A percentile compares a stretch with the other conserved stretches of the same genome.
phyloP scores from a whole-genome alignment of 257 asterid species.

The Solanum pinnatisectum region DNA sequence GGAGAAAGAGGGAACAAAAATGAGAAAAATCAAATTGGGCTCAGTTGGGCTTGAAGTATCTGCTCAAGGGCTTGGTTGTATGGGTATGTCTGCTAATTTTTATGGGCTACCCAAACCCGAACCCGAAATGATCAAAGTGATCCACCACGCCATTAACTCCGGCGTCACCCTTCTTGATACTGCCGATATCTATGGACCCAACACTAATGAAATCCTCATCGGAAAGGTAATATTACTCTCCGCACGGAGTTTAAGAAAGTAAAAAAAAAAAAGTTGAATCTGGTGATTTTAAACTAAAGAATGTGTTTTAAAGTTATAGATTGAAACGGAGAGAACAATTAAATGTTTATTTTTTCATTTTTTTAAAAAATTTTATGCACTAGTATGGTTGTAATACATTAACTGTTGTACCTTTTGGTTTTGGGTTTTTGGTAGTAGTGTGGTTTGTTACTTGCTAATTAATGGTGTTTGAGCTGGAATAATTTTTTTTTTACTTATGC shows the following conservation, averaged over 20 bases:
- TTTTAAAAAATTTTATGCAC: background rate
- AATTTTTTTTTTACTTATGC: background rate
- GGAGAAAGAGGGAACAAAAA: background rate
- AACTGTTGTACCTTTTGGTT: background rate
- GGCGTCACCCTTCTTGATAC: slow-evolving; percentile 36
- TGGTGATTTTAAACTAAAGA: background rate
- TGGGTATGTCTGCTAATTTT: slow-evolving; percentile 29
- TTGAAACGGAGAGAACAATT: no score
- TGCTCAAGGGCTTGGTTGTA: slow-evolving; percentile 31
- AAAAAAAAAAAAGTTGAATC: background rate
- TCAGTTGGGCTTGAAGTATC: slow-evolving; percentile 32
- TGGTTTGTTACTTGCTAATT: background rate
- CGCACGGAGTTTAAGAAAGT: background rate
- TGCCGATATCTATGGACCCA: slow-evolving; percentile 27
- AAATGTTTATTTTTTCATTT: background rate
- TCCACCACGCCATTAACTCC: slow-evolving; percentile 25
- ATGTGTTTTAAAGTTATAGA: no score
- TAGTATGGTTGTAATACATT: background rate
- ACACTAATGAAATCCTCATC: slow-evolving; percentile 30
- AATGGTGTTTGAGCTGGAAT: background rate
- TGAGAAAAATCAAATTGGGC: slow-evolving; percentile 23
- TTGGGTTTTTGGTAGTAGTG: no score
- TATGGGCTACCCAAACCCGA: slow-evolving; percentile 36
- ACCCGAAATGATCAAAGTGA: slow-evolving; percentile 30
- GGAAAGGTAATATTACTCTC: slow-evolving; percentile 15